A percentile compares a stretch with the other conserved stretches of the same genome.
phyloP scores from a whole-genome alignment of 345 rosid species.

The Eucalyptus viminalis region DNA sequence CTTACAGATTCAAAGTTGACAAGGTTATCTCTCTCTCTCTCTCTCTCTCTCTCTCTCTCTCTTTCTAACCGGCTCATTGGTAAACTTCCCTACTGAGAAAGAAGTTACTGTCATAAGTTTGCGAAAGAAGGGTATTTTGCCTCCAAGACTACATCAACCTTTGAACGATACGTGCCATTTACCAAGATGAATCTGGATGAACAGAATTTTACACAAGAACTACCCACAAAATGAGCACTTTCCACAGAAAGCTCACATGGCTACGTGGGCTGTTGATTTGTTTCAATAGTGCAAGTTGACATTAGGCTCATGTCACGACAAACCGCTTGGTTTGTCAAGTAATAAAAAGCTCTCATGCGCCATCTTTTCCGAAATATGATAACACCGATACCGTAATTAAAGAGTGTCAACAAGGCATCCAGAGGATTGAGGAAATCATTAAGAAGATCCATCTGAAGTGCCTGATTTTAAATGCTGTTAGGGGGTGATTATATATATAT shows the following conservation, averaged over 20 bases:
- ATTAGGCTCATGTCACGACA: background rate
- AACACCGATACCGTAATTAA: background rate
- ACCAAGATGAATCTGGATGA: background rate
- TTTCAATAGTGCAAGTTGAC: background rate
- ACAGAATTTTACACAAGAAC: background rate
- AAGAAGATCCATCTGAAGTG: conserved; percentile 27
- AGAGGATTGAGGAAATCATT: background rate
- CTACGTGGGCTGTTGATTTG: background rate
- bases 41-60: background rate
- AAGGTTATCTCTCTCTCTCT: conserved; percentile 17
- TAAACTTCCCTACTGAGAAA: background rate
- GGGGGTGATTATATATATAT: background rate
- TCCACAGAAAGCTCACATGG: background rate
- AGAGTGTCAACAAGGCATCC: background rate
- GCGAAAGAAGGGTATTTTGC: background rate
- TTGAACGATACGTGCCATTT: background rate
- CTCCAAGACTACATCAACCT: background rate
- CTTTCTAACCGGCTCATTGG: background rate
- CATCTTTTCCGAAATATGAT: background rate
- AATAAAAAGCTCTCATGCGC: background rate
- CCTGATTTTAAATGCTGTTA: background rate
- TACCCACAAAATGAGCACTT: background rate
- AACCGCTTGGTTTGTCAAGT: background rate
- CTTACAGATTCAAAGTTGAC: conserved; percentile 61
- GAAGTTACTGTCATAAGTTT: background rate